Base-by-base conservation (phyloP, 2,329 filamentous ascomycete genomes). In the Emergomyces africanus region DNA sequence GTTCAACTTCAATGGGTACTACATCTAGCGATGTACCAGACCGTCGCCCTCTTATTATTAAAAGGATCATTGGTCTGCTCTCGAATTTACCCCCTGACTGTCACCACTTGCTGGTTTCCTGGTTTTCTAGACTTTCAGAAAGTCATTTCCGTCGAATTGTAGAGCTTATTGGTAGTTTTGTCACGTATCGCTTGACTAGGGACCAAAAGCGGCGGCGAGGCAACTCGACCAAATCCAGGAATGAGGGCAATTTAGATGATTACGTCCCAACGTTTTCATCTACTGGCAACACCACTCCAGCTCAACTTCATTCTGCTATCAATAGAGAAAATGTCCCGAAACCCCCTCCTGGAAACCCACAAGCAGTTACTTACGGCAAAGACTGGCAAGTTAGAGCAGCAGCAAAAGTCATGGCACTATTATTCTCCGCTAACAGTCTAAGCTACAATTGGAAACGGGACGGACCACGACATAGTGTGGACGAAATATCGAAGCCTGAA, bases 361-460 rank as follows among this genome's bases (percentile, higher is more conserved):
- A 72, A 51, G 73, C 79, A 8, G 78, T 84, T 1, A 74, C 83
- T 0, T 95, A 94, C 69, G 79, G 81, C 23, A 88, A 92, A 60
- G 91, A 96, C 68, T 96, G 91, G 91, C 90, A 96, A 71, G 83
- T 95, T 59, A 87, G 84, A 69, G 88, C 88, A 12, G 87, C 87
- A 8, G 86, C 89, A 2, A 85, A 86, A 64, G 83, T 95, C 2
- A 86, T 96, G 78, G 84, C 88, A 10, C 72, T 96, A 25, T 71
- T 96, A 1, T 95, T 95, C 68, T 81, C 86, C 1, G 90, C 90
- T 30, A 96, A 96, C 72, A 88, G 86, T 61, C 78, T 73, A 44
- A 70, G 71, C 56, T 33, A 28, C 37, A 59, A 20, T 37, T 54
- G 37, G 68, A 66, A 67, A 54, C 67, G 72, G 65, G 66, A 75